Percentiles rank a stretch among this genome's conserved stretches.
Conservation (phyloP, 2,329 filamentous ascomycete genomes). For the Colletotrichum salicis region DNA sequence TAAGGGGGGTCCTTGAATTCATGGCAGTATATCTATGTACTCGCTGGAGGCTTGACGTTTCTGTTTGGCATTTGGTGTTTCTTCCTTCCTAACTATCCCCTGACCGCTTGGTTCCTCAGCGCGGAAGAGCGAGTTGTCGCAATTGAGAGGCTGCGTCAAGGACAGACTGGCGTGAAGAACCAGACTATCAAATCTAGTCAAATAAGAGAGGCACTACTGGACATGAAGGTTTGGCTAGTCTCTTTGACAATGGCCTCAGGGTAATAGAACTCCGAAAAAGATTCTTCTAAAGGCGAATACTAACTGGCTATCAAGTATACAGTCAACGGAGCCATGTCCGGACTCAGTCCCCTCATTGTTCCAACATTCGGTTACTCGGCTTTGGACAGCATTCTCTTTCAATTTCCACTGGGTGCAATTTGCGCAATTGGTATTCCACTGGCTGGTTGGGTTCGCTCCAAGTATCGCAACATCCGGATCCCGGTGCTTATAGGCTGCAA, state of each 20-base stretch:
- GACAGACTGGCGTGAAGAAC: conserved; percentile 72
- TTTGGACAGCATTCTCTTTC: conserved; percentile 75
- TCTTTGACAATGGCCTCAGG: conserved; percentile 76
- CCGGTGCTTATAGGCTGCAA: conserved; percentile 73
- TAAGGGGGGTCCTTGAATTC: conserved; percentile 60
- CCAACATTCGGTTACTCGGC: conserved; percentile 75
- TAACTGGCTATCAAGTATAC: conserved; percentile 58
- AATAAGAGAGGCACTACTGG: conserved; percentile 66
- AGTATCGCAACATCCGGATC: conserved; percentile 71
- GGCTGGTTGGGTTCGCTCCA: conserved; percentile 71
- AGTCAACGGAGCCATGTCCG: conserved; percentile 76
- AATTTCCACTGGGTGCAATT: conserved; percentile 79
- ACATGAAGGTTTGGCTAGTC: conserved; percentile 72
- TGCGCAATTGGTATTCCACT: conserved; percentile 74
- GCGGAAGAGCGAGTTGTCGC: conserved; percentile 71
- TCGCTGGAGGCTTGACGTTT: conserved; percentile 73
- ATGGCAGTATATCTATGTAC: conserved; percentile 79
- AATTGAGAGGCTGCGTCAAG: conserved; percentile 69
- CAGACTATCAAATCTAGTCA: conserved; percentile 69
- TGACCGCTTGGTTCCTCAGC: conserved; percentile 75
- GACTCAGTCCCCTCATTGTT: conserved; percentile 78
- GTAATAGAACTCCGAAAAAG: neutral
- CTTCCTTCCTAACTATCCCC: conserved; percentile 71
- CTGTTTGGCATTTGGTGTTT: conserved; percentile 74
- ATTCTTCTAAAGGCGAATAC: neutral